Evolutionary conservation across 2,329 filamentous ascomycete species (phyloP), one percentile per base, ranked within the genome.

Genomic region (Colletotrichum sp.): DNA sequence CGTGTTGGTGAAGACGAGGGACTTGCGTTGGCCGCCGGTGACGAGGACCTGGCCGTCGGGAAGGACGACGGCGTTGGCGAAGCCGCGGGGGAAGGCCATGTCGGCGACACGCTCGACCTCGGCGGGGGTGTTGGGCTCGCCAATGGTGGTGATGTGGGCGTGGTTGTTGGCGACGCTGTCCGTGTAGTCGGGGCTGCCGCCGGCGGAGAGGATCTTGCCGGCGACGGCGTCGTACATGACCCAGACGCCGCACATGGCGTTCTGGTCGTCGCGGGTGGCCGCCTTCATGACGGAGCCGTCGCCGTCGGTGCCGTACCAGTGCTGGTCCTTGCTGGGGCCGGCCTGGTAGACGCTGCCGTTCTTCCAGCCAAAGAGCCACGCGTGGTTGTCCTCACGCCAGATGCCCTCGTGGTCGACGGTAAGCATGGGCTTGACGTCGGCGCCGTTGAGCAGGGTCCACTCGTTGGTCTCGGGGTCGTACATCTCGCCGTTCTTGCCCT

Each of bases 221-320:
- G 87, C 85, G 71, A 90, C 87, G 32, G 90, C 89, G 78, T 92
- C 90, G 77, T 89, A 92, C 90, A 92, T 92, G 76, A 90, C 86
- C 7, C 87, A 87, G 64, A 87, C 88, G 15, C 90, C 91, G 73
- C 86, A 88, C 91, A 92, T 92, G 4, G 89, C 86, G 13, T 85
- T 81, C 34, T 87, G 86, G 9, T 84, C 83, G 26, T 81, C 83
- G 6, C 89, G 84, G 4, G 76, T 82, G 0, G 90, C 90, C 2
- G 89, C 90, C 12, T 80, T 77, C 5, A 78, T 77, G 18, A 85
- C 79, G 18, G 80, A 80, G 3, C 90, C 90, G 36, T 80, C 81
- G 8, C 86, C 87, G 2, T 79, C 79, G 0, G 87, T 89, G 36
- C 84, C 83, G 78, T 88, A 92, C 91, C 91, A 93, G 79, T 92